These are phyloP conservation scores for Poa pratensis DNA, from an alignment of 176 grass and related monocot genomes.

Conservation along the genomic window DNA sequence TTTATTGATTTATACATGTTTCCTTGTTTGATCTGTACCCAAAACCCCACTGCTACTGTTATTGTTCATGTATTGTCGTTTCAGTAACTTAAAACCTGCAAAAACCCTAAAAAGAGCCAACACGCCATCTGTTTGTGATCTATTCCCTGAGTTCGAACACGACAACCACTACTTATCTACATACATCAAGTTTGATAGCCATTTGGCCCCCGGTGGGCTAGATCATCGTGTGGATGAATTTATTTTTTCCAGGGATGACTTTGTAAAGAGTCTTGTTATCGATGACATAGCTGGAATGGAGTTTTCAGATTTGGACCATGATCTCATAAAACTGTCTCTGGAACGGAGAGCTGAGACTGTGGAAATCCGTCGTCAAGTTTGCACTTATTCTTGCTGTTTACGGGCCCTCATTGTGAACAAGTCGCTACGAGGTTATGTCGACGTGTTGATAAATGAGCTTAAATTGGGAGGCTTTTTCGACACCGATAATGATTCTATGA, in stretches of 20 bases:
- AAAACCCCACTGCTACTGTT: no score
- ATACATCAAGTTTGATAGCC: neutral
- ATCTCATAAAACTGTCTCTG: conserved; percentile 26
- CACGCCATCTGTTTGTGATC: no score
- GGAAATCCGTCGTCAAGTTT: neutral
- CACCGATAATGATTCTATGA: neutral
- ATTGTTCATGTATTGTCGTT: no score
- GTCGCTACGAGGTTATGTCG: neutral
- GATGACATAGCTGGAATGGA: neutral
- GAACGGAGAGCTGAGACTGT: neutral
- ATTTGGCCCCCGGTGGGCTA: neutral
- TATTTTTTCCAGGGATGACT: conserved; percentile 17
- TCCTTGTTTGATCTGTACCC: no score
- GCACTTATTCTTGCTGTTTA: conserved; percentile 7
- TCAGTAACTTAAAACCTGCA: no score
- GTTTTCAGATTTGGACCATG: conserved; percentile 13
- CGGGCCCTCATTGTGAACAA: neutral
- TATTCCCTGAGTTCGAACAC: no score
- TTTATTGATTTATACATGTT: no score
- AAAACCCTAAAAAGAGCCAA: no score
- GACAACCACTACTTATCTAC: no score
- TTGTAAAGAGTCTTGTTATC: neutral
- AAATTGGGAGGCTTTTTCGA: conserved; percentile 25
- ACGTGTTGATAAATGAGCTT: conserved; percentile 21
- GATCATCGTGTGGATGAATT: conserved; percentile 13